These are phyloP conservation scores for Venturia pyrina DNA, from an alignment of 2,329 filamentous ascomycete species.

Conservation along the genomic window DNA sequence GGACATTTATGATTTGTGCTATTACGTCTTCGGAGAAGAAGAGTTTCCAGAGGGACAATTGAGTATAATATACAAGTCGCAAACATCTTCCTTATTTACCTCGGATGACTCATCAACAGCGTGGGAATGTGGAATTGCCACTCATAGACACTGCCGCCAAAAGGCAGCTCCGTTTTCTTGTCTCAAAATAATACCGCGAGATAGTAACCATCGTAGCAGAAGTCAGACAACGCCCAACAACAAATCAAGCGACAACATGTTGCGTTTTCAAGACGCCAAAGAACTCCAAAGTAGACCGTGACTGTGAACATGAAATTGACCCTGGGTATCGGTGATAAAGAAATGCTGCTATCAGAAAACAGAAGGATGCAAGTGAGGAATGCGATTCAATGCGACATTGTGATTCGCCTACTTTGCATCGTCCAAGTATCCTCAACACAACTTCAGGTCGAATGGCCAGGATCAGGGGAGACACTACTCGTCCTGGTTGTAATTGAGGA, in stretches of 20 bases:
- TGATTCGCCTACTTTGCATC: background rate
- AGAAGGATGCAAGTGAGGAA: background rate
- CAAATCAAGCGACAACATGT: background rate
- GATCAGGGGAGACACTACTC: background rate
- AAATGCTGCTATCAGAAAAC: background rate
- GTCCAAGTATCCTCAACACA: background rate
- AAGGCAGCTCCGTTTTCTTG: background rate
- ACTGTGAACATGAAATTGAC: background rate
- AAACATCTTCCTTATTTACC: background rate
- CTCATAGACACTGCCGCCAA: background rate
- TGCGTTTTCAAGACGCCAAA: background rate
- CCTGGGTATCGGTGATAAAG: constrained; percentile 1
- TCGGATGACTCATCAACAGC: background rate
- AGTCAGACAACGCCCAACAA: background rate
- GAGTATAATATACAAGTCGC: background rate
- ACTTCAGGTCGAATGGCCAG: background rate
- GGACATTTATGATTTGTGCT: background rate
- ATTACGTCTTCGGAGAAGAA: background rate
- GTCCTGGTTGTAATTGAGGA: constrained; percentile 1
- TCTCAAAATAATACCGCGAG: background rate
- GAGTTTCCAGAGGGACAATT: background rate
- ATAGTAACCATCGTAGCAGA: background rate
- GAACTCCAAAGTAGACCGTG: background rate
- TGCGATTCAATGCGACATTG: background rate
- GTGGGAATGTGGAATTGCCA: background rate